phyloP scores from a whole-genome alignment of 257 asterid species.

The Solanum sejunctum region DNA sequence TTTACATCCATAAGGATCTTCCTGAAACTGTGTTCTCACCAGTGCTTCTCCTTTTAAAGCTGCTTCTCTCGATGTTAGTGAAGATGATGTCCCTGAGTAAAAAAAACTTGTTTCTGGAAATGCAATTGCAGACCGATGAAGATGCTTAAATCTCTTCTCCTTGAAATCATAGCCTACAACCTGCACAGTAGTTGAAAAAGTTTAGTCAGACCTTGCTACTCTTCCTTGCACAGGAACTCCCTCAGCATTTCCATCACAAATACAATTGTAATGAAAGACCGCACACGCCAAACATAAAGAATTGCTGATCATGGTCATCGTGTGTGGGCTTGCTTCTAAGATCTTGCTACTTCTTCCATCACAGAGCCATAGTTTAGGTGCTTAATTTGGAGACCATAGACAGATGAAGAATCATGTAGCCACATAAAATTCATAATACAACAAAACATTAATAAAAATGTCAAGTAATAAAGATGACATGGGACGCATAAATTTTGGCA shows the following conservation, averaged over 20 bases:
- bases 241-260: neutral
- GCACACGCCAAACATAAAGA: neutral
- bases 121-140: conserved; percentile 52
- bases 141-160: conserved; percentile 78
- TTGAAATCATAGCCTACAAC: conserved; percentile 87
- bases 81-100: conserved; percentile 76
- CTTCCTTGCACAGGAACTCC: neutral
- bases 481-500: neutral
- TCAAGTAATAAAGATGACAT: neutral
- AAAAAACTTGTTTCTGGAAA: conserved; percentile 28
- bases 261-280: neutral
- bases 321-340: neutral
- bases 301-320: neutral
- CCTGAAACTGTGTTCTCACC: conserved; percentile 64
- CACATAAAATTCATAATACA: neutral
- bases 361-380: neutral
- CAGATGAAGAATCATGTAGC: neutral
- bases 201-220: neutral
- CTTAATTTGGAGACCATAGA: neutral
- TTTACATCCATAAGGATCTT: conserved; percentile 79
- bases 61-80: conserved; percentile 61
- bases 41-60: conserved; percentile 84
- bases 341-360: neutral
- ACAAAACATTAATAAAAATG: neutral
- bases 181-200: conserved; percentile 17